Evolutionary conservation across 495 filamentous ascomycete species (phyloP).

Genomic region (Aspergillus conjunctus): DNA sequence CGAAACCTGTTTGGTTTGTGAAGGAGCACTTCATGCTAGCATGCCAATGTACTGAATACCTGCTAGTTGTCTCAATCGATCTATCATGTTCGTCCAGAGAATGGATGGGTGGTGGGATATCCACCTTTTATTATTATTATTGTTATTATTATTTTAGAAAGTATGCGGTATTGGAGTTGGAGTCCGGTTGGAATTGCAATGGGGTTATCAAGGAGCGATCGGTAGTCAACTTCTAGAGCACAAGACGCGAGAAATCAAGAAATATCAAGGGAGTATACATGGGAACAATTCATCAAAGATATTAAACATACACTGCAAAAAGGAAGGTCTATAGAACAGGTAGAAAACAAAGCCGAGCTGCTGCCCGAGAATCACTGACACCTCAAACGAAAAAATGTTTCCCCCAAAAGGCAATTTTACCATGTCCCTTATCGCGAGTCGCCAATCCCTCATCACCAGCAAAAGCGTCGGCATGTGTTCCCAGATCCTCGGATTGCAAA

Average conservation of each 20-base stretch:
- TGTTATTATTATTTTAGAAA: no score
- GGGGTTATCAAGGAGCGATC: no score
- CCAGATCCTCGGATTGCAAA: slow-evolving; percentile 32
- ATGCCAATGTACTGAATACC: no score
- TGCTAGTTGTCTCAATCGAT: no score
- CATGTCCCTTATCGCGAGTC: slow-evolving; percentile 17
- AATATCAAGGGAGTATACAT: background rate
- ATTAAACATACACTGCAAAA: slow-evolving; percentile 21
- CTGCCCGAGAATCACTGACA: background rate
- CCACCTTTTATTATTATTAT: no score
- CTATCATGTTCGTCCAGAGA: no score
- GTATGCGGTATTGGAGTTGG: no score
- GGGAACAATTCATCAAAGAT: slow-evolving; percentile 11
- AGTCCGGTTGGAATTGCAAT: no score
- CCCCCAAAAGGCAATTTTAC: background rate
- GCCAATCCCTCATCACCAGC: slow-evolving; percentile 25
- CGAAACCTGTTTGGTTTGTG: no score
- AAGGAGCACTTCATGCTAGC: no score
- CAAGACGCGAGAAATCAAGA: background rate
- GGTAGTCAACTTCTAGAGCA: background rate
- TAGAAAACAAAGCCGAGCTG: slow-evolving; percentile 16
- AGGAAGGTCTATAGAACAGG: slow-evolving; percentile 33
- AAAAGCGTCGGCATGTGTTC: slow-evolving; percentile 23
- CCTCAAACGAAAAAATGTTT: slow-evolving; percentile 8
- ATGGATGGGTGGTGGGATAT: no score